phyloP scores from a whole-genome alignment of 352 stramenopile species.

The Phytophthora agathidicida region DNA sequence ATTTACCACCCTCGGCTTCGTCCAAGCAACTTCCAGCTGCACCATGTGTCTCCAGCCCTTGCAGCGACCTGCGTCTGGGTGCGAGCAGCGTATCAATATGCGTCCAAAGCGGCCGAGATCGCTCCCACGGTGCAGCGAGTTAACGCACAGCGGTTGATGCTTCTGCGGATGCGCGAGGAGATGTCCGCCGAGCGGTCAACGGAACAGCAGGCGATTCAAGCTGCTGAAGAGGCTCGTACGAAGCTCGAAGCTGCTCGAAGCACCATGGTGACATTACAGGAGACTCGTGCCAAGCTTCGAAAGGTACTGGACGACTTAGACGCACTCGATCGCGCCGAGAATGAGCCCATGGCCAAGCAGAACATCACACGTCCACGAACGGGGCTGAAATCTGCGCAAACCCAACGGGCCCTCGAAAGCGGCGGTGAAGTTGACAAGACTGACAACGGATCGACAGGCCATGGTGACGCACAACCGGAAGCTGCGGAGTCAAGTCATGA shows the following conservation, averaged over 20 bases:
- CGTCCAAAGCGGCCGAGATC: constrained; percentile 71
- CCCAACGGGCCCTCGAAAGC: neutral
- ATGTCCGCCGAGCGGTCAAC: constrained; percentile 21
- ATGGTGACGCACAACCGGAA: constrained; percentile 16
- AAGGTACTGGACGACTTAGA: constrained; percentile 72
- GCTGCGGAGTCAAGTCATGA: constrained; percentile 23
- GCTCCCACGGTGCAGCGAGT: constrained; percentile 62
- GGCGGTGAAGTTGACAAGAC: neutral
- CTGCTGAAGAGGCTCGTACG: constrained; percentile 13
- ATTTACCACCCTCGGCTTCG: constrained; percentile 79
- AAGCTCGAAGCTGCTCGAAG: constrained; percentile 29
- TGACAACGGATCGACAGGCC: neutral
- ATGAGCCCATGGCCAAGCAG: constrained; percentile 59
- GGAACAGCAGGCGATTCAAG: constrained; percentile 21
- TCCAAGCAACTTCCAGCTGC: constrained; percentile 64
- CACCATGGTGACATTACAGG: constrained; percentile 22
- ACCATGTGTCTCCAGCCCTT: constrained; percentile 67
- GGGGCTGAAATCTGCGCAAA: constrained; percentile 12
- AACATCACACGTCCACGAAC: constrained; percentile 56
- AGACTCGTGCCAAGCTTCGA: constrained; percentile 38
- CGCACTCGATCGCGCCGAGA: constrained; percentile 61
- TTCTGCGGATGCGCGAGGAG: constrained; percentile 53
- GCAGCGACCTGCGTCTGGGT: constrained; percentile 73
- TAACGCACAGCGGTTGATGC: constrained; percentile 55
- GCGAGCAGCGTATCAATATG: constrained; percentile 74